A percentile compares a stretch with the other conserved stretches of the same genome.
Conservation (phyloP, 108 stramenopile genomes). For the Skeletonema costatum region DNA sequence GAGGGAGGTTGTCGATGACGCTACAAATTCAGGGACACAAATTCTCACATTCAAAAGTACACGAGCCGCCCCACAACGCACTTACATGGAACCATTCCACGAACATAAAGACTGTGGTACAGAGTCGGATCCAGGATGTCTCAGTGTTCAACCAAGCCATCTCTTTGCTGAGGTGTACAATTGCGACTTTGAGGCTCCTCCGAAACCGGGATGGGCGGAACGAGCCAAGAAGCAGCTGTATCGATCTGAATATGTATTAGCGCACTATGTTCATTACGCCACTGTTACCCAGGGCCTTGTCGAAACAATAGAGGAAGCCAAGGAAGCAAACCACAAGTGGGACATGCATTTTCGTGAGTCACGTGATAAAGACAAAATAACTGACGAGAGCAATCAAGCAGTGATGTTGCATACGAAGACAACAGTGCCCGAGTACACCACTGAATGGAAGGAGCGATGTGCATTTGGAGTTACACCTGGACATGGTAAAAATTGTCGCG, state of each 20-base stretch:
- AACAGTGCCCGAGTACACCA: conserved; percentile 43
- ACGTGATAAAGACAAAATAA: conserved; percentile 5
- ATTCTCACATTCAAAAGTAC: conserved; percentile 64
- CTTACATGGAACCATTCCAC: conserved; percentile 45
- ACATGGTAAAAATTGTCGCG: conserved; percentile 52
- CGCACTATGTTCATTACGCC: conserved; percentile 85
- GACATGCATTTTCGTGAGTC: conserved; percentile 24
- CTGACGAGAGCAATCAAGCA: conserved; percentile 75
- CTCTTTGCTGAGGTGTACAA: conserved; percentile 69
- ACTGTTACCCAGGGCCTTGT: conserved; percentile 63
- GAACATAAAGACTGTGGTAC: conserved; percentile 42
- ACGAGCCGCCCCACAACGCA: conserved; percentile 33
- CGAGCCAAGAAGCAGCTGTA: conserved; percentile 88
- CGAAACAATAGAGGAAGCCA: conserved; percentile 33
- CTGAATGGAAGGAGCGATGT: conserved; percentile 51
- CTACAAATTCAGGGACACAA: conserved; percentile 49
- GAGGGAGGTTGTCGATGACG: conserved; percentile 47
- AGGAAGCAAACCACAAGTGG: conserved; percentile 20
- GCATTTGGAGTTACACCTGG: conserved; percentile 22
- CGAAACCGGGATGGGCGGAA: conserved; percentile 60
- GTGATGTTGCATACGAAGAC: conserved; percentile 85
- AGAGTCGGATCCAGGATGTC: conserved; percentile 38
- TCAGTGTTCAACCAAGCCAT: conserved; percentile 42
- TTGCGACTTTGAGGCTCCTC: conserved; percentile 67
- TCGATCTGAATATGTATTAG: conserved; percentile 66